phyloP scores from a whole-genome alignment of 352 stramenopile species.

The Saprolegnia diclina region DNA sequence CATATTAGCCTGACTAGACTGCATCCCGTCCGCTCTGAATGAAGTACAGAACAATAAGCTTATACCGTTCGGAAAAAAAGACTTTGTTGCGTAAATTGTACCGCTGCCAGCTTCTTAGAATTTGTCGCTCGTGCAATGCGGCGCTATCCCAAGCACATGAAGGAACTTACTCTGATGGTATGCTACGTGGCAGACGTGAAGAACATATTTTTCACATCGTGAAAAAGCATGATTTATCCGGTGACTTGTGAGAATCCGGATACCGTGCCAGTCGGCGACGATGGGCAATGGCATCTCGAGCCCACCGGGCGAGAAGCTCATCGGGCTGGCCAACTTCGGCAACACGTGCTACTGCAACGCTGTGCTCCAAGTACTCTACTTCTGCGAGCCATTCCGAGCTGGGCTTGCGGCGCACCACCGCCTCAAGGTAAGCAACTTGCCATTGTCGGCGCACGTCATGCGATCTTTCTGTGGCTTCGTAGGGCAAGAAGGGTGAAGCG shows the following conservation, averaged over 20 bases:
- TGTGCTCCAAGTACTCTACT: slow-evolving; percentile 31
- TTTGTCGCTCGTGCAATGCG: too few relatives aligned
- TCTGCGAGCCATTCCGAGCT: slow-evolving; percentile 24
- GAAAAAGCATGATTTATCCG: slow-evolving; percentile 9
- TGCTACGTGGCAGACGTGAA: too few relatives aligned
- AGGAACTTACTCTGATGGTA: too few relatives aligned
- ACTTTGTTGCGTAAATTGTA: too few relatives aligned
- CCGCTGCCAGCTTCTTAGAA: too few relatives aligned
- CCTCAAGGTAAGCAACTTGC: slow-evolving; percentile 9
- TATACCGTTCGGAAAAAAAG: too few relatives aligned
- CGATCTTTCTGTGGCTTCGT: background rate
- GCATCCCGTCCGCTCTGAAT: too few relatives aligned
- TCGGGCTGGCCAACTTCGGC: slow-evolving; percentile 41
- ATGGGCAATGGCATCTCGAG: slow-evolving; percentile 28
- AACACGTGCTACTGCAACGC: slow-evolving; percentile 45
- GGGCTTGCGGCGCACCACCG: slow-evolving; percentile 12
- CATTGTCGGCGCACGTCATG: background rate
- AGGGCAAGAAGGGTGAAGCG: slow-evolving; percentile 18
- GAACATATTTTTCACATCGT: background rate
- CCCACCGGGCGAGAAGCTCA: slow-evolving; percentile 31
- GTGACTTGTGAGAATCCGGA: background rate
- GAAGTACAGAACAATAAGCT: too few relatives aligned
- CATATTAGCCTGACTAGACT: too few relatives aligned
- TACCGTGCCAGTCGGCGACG: background rate
- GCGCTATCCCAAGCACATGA: too few relatives aligned